These are phyloP conservation scores for Irpex rosettiformis DNA, from an alignment of 1,284 basidiomycete genomes.

Conservation along the genomic window DNA sequence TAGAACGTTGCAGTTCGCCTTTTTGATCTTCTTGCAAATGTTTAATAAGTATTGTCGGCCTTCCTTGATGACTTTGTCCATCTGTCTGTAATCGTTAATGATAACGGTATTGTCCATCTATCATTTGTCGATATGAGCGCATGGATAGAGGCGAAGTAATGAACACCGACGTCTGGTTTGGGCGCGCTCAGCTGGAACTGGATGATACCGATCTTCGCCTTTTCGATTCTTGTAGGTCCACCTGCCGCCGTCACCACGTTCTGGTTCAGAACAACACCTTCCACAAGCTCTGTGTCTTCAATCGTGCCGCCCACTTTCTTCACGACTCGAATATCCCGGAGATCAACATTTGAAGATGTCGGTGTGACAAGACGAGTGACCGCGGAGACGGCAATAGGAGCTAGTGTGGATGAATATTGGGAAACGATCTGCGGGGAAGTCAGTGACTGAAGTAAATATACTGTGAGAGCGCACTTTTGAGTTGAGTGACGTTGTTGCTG, in stretches of 20 bases:
- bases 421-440: slow-evolving; percentile 79
- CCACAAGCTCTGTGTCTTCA: slow-evolving; percentile 96
- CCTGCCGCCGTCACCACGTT: slow-evolving; percentile 89
- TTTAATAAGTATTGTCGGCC: slow-evolving; percentile 98
- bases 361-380: slow-evolving; percentile 87
- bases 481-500: slow-evolving; percentile 94
- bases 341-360: slow-evolving; percentile 91
- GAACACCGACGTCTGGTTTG: slow-evolving; percentile 85
- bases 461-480: slow-evolving; percentile 72
- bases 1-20: slow-evolving; percentile 98
- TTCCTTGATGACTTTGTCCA: slow-evolving; percentile 99
- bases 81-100: slow-evolving; percentile 99
- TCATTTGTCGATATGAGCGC: background rate
- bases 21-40: slow-evolving; percentile 99
- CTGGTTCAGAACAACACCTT: slow-evolving; percentile 96
- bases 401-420: slow-evolving; percentile 96
- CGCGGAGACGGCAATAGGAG: slow-evolving; percentile 96
- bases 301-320: slow-evolving; percentile 99
- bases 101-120: slow-evolving; percentile 99
- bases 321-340: slow-evolving; percentile 94
- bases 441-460: background rate
- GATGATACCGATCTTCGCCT: slow-evolving; percentile 97
- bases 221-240: slow-evolving; percentile 94
- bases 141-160: background rate
- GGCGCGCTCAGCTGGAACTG: slow-evolving; percentile 98